Evolutionary conservation across 768 basidiomycete species (phyloP).

Genomic region (Phylloporus sp.): DNA sequence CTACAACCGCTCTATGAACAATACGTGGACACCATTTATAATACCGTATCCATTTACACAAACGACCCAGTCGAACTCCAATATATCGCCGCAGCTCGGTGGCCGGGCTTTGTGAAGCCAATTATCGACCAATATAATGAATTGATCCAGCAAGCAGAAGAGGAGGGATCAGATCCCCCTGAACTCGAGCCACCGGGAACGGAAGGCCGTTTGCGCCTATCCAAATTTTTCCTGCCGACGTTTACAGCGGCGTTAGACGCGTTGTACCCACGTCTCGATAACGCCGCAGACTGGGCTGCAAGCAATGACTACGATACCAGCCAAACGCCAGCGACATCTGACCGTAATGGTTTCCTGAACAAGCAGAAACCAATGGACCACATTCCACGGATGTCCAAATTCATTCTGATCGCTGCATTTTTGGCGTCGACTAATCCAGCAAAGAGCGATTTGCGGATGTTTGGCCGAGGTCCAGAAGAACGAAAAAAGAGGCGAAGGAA

Average conservation of each 20-base stretch:
- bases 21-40: conserved; percentile 55
- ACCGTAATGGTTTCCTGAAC: conserved; percentile 1
- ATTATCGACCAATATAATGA: conserved; percentile 47
- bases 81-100: conserved; percentile 73
- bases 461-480: conserved; percentile 70
- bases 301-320: conserved; percentile 42
- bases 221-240: conserved; percentile 57
- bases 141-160: conserved; percentile 17
- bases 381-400: conserved; percentile 68
- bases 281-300: conserved; percentile 59
- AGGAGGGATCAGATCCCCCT: conserved; percentile 22
- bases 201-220: conserved; percentile 64
- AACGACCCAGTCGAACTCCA: conserved; percentile 65
- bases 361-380: conserved; percentile 24
- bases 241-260: conserved; percentile 59
- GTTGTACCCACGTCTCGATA: conserved; percentile 65
- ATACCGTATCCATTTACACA: conserved; percentile 60
- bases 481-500: conserved; percentile 51
- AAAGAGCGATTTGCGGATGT: conserved; percentile 77
- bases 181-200: conserved; percentile 43
- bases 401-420: conserved; percentile 71
- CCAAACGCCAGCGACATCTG: neutral
- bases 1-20: conserved; percentile 61
- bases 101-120: conserved; percentile 77
- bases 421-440: conserved; percentile 83